Percentiles rank a stretch among this genome's conserved stretches.
These are phyloP conservation scores for Beverwykella pulmonaria DNA, from an alignment of 495 filamentous ascomycete genomes.

Conservation along the genomic window DNA sequence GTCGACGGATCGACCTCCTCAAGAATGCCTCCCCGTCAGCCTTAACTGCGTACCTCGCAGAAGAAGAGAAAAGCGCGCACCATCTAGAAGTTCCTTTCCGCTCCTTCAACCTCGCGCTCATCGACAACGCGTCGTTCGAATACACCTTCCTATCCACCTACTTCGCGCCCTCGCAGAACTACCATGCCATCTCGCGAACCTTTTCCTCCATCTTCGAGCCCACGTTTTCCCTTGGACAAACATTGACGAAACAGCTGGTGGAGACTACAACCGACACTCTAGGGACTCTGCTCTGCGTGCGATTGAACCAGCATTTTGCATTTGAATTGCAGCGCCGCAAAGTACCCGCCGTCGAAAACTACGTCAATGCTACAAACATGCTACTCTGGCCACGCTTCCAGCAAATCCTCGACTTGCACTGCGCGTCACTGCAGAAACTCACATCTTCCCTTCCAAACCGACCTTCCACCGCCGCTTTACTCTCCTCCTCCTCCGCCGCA, in stretches of 20 bases:
- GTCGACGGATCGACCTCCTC: slow-evolving; percentile 79
- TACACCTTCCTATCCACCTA: slow-evolving; percentile 91
- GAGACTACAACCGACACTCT: slow-evolving; percentile 78
- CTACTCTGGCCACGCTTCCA: slow-evolving; percentile 95
- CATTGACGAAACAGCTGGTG: slow-evolving; percentile 74
- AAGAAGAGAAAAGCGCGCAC: slow-evolving; percentile 82
- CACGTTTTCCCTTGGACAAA: slow-evolving; percentile 77
- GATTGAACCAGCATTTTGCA: slow-evolving; percentile 87
- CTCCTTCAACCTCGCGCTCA: slow-evolving; percentile 88
- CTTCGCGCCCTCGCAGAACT: slow-evolving; percentile 66
- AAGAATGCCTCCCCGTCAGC: slow-evolving; percentile 70
- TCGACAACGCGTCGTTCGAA: slow-evolving; percentile 93
- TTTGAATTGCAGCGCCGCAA: slow-evolving; percentile 92
- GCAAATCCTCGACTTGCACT: slow-evolving; percentile 88
- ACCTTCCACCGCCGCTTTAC: slow-evolving; percentile 57
- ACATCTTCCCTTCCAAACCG: slow-evolving; percentile 55
- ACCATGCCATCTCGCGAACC: slow-evolving; percentile 61
- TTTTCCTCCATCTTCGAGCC: slow-evolving; percentile 83
- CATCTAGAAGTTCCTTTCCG: slow-evolving; percentile 88
- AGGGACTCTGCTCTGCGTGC: slow-evolving; percentile 85
- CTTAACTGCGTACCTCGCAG: slow-evolving; percentile 77
- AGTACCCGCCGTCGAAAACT: slow-evolving; percentile 83
- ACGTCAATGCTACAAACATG: slow-evolving; percentile 95
- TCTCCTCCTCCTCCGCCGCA: slow-evolving; percentile 61
- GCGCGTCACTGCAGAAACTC: slow-evolving; percentile 73